Evolutionary conservation across 1,139 yeast genomes (phyloP).

Genomic region (Kodamaea plutei): DNA sequence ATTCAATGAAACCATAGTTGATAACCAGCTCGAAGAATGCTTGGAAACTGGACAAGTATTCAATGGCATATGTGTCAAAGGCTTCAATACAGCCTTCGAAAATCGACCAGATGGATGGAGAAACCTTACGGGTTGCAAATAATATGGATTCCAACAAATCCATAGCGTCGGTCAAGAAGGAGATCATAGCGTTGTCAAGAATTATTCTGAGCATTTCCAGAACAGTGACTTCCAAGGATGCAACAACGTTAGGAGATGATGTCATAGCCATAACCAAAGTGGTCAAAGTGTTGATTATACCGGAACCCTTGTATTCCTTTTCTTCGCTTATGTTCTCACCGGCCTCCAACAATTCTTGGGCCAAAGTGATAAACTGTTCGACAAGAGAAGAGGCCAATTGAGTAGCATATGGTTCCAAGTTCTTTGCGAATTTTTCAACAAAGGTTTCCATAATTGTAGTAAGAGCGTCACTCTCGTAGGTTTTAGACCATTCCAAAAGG

Average conservation of each 20-base stretch:
- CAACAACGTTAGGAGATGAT: conserved; percentile 43
- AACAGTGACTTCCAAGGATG: conserved; percentile 36
- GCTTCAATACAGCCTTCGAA: conserved; percentile 41
- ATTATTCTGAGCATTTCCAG: conserved; percentile 42
- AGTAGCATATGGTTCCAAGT: conserved; percentile 53
- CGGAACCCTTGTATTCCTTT: conserved; percentile 52
- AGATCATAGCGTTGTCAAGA: conserved; percentile 45
- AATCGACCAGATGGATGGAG: conserved; percentile 47
- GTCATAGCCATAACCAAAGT: conserved; percentile 53
- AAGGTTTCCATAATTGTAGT: conserved; percentile 55
- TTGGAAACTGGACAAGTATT: conserved; percentile 47
- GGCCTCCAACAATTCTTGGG: conserved; percentile 39
- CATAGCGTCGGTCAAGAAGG: conserved; percentile 45
- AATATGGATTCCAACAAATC: conserved; percentile 50
- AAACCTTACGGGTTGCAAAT: conserved; percentile 36
- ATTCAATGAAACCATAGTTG: conserved; percentile 41
- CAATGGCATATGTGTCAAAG: conserved; percentile 52
- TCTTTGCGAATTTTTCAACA: conserved; percentile 49
- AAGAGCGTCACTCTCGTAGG: conserved; percentile 50
- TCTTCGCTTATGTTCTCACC: conserved; percentile 30
- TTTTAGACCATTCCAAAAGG: conserved; percentile 47
- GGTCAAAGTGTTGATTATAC: conserved; percentile 46
- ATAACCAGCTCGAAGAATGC: conserved; percentile 49
- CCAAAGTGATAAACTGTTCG: conserved; percentile 44
- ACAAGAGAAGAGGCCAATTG: conserved; percentile 47